Base-by-base conservation (phyloP, 768 basidiomycete genomes). In the Tricholoma terreum region DNA sequence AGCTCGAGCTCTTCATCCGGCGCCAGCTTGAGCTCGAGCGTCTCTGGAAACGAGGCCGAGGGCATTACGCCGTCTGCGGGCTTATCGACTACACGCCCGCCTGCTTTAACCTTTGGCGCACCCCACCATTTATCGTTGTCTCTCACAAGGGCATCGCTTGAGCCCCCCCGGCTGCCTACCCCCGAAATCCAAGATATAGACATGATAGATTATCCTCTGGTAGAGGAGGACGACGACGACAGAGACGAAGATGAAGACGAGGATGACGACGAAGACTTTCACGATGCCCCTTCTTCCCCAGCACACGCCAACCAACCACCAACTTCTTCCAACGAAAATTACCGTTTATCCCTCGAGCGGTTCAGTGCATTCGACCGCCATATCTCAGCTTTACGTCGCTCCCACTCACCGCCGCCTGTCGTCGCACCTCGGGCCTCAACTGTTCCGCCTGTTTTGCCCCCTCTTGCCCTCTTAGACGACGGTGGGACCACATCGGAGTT, bases 281-380 rank as follows among this genome's bases (percentile, higher is more conserved):
- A 49, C 9, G 46, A 49, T 8, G 46, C 46, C 14, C 46, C 46
- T 9, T 49, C 38, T 27, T 45, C 58, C 14, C 59, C 59, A 27
- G 17, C 50, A 15, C 42, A 55, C 50, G 30, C 53, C 6, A 27
- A 19, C 52, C 52, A 54, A 11, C 43, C n/a, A n/a, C 50, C 55
- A 34, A 56, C 24, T 35, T 19, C 30, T 45, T 46, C 69, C 42
- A 71, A 76, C 35, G 78, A 81, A 14, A 62, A 66, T 31, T 74
- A 79, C 35, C 75, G 79, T 19, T 62, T 73, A 14, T 77, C 81
- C 0, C 58, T 84, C 21, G 80, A 81, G 33, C 77, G 81, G 31
- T 83, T 83, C 61, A 79, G 76, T 67, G 74, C 76, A 27, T 84
- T 84, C 58, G 81, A 85, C 63, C 74, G 73, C 52, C 75, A 84